These are phyloP conservation scores for Epichloe amarillans DNA, from an alignment of 2,329 filamentous ascomycete species.

Conservation along the genomic window DNA sequence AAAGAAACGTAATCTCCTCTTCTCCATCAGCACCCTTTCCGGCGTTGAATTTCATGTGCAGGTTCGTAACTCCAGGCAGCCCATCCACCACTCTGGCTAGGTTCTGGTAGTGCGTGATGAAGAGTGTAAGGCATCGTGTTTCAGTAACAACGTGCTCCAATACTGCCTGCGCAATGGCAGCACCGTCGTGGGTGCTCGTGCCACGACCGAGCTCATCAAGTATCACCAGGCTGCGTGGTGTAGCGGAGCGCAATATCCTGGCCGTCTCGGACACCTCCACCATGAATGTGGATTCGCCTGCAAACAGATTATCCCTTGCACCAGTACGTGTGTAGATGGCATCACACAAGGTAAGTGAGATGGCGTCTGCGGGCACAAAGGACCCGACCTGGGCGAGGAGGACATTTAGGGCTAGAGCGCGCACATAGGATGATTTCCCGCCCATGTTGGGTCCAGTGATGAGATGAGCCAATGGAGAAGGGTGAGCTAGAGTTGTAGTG, in stretches of 20 bases:
- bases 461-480: slow-evolving; percentile 58
- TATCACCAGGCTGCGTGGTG: slow-evolving; percentile 72
- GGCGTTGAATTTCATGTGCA: slow-evolving; percentile 79
- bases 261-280: slow-evolving; percentile 90
- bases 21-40: slow-evolving; percentile 33
- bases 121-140: slow-evolving; percentile 67
- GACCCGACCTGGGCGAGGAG: slow-evolving; percentile 93
- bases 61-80: slow-evolving; percentile 63
- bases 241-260: slow-evolving; percentile 80
- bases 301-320: slow-evolving; percentile 89
- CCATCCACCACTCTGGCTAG: slow-evolving; percentile 57
- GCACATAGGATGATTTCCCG: slow-evolving; percentile 94
- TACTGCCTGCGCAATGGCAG: slow-evolving; percentile 88
- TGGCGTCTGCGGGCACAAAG: slow-evolving; percentile 71
- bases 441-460: slow-evolving; percentile 99
- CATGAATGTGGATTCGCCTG: slow-evolving; percentile 94
- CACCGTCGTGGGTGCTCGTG: slow-evolving; percentile 89
- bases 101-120: slow-evolving; percentile 96
- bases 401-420: slow-evolving; percentile 77
- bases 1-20: slow-evolving; percentile 83
- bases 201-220: slow-evolving; percentile 90
- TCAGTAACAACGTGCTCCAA: slow-evolving; percentile 70
- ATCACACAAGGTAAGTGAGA: slow-evolving; percentile 70
- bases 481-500: slow-evolving; percentile 56
- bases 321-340: slow-evolving; percentile 94